These are phyloP conservation scores for Eucalyptus erythrocorys DNA, from an alignment of 345 rosid genomes.

Conservation along the genomic window DNA sequence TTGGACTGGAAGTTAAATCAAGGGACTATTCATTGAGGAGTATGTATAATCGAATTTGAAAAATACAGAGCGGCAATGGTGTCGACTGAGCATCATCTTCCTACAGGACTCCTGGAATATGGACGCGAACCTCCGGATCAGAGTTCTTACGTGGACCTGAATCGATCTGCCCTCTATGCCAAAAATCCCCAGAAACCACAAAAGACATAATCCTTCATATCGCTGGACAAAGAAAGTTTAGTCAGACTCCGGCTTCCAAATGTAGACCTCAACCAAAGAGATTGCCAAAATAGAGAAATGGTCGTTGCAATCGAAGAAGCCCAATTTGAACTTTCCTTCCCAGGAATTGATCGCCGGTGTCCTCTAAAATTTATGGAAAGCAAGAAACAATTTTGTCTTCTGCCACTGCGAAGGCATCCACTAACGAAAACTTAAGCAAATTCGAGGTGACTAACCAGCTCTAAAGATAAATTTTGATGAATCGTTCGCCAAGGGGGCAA, in stretches of 20 bases:
- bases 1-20: neutral
- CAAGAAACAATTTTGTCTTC: neutral
- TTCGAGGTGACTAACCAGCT: neutral
- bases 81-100: too few relatives aligned
- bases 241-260: neutral
- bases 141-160: neutral
- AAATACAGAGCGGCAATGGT: too few relatives aligned
- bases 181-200: neutral
- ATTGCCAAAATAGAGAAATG: neutral
- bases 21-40: neutral
- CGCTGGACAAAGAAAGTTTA: neutral
- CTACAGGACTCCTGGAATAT: too few relatives aligned
- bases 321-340: neutral
- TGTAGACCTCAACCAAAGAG: neutral
- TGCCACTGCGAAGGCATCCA: neutral
- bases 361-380: neutral
- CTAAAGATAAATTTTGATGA: neutral
- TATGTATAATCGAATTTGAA: too few relatives aligned
- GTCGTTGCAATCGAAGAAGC: neutral
- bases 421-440: neutral
- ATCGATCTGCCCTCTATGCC: neutral
- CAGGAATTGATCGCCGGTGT: neutral
- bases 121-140: too few relatives aligned
- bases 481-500: neutral
- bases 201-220: rapidly evolving